phyloP scores from a whole-genome alignment of 2,329 filamentous ascomycete species.

The Colletotrichum simmondsii region DNA sequence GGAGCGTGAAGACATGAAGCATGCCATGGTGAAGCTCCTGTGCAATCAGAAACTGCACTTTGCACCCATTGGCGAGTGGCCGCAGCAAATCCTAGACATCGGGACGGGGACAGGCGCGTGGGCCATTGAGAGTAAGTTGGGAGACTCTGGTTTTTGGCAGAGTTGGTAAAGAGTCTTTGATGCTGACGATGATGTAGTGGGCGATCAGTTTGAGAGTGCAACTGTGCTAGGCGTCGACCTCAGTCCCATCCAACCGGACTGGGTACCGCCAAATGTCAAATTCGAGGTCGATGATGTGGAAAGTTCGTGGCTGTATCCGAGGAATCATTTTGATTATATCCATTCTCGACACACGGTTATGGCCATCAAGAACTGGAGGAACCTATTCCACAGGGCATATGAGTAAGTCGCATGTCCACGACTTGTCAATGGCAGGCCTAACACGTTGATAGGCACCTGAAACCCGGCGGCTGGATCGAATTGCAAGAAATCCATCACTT shows the following conservation, averaged over 20 bases:
- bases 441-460: conserved; percentile 53
- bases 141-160: conserved; percentile 14
- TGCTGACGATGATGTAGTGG: conserved; percentile 27
- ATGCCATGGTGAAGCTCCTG: conserved; percentile 61
- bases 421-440: neutral
- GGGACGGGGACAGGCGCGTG: conserved; percentile 70
- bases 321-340: conserved; percentile 69
- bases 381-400: conserved; percentile 56
- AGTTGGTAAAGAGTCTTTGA: neutral
- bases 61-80: conserved; percentile 58
- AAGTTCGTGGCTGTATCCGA: conserved; percentile 64
- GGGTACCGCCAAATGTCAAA: conserved; percentile 65
- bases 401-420: conserved; percentile 50
- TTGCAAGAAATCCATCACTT: conserved; percentile 64
- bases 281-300: conserved; percentile 70
- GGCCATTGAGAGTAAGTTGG: conserved; percentile 63
- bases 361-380: conserved; percentile 66
- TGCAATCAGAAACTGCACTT: conserved; percentile 61
- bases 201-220: conserved; percentile 52
- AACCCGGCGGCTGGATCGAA: conserved; percentile 66
- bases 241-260: conserved; percentile 67
- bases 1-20: conserved; percentile 68
- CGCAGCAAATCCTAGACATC: conserved; percentile 65
- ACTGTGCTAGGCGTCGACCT: conserved; percentile 62
- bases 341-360: conserved; percentile 68